phyloP scores from a whole-genome alignment of 2,329 filamentous ascomycete genomes.

The Botrytis cinerea region DNA sequence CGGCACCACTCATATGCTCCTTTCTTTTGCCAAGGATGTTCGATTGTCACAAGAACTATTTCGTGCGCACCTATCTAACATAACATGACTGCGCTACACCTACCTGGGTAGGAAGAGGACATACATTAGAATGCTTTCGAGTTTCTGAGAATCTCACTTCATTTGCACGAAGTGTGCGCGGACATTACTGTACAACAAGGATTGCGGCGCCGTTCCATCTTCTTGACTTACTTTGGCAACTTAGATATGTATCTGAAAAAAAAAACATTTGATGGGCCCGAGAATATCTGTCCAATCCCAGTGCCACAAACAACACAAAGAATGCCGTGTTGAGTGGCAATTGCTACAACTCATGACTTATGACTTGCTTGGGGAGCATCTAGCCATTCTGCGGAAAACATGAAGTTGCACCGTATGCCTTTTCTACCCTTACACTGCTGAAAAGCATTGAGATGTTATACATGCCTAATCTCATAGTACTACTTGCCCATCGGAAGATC shows the following conservation, averaged over 20 bases:
- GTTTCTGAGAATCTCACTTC: background rate
- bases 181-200: background rate
- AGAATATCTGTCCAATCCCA: slow-evolving; percentile 7
- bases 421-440: background rate
- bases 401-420: background rate
- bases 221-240: background rate
- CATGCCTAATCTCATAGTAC: slow-evolving; percentile 16
- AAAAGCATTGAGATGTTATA: slow-evolving; percentile 15
- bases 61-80: background rate
- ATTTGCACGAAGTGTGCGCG: background rate
- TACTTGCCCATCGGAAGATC: slow-evolving; percentile 16
- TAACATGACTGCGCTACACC: background rate
- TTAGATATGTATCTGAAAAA: background rate
- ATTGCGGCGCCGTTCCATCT: background rate
- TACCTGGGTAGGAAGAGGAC: background rate
- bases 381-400: background rate
- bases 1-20: background rate
- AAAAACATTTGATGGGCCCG: background rate
- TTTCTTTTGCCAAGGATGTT: background rate
- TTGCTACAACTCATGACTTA: slow-evolving; percentile 4
- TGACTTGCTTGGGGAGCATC: slow-evolving; percentile 5
- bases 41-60: slow-evolving; percentile 15
- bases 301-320: slow-evolving; percentile 8
- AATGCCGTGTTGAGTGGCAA: slow-evolving; percentile 13
- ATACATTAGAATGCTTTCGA: slow-evolving; percentile 1